Base-by-base conservation (phyloP, 495 filamentous ascomycete species). In the Aspergillus nidulans region DNA sequence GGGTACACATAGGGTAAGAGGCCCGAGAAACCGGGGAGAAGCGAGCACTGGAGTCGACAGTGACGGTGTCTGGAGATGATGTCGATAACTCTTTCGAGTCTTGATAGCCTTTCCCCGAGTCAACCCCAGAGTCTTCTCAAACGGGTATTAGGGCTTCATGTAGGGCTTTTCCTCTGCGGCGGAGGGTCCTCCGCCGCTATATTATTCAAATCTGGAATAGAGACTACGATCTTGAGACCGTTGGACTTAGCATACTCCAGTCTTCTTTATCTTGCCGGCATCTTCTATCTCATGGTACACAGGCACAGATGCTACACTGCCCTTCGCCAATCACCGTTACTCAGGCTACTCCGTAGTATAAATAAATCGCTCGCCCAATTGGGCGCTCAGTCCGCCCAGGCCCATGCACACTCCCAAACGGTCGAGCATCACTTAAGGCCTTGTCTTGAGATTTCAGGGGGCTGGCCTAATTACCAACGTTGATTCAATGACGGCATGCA, bases 131-230 rank as follows among this genome's bases (percentile, higher is more conserved):
- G 63, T 62, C 54, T 63, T 61, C 41, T 56, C 60, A 54, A 43
- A 34, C 32, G 47, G n/a, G 23, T 18, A 48, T 57, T 60, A 69
- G 61, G 57, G 62, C 60, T 67, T 64, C 61, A 52, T 60, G 64
- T 47, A 49, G 16, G 45, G 16, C 1, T 57, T 20, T 15, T 44
- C 25, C n/a, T n/a, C n/a, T n/a, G n/a, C n/a, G n/a, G n/a, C n/a
- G n/a, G n/a, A n/a, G n/a, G n/a, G n/a, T n/a, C n/a, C n/a, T n/a
- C n/a, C n/a, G n/a, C n/a, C n/a, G n/a, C n/a, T n/a, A n/a, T n/a
- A n/a, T n/a, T n/a, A n/a, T n/a, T n/a, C n/a, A n/a, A 18, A 39
- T 18, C 36, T 39, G 4, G 36, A 39, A n/a, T 44, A 9, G 18
- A 16, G 30, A 4, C 23, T 28, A 43, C 34, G 21, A 42, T n/a